phyloP scores from a whole-genome alignment of 129 eudicot species.

The Helichrysum umbraculigerum region DNA sequence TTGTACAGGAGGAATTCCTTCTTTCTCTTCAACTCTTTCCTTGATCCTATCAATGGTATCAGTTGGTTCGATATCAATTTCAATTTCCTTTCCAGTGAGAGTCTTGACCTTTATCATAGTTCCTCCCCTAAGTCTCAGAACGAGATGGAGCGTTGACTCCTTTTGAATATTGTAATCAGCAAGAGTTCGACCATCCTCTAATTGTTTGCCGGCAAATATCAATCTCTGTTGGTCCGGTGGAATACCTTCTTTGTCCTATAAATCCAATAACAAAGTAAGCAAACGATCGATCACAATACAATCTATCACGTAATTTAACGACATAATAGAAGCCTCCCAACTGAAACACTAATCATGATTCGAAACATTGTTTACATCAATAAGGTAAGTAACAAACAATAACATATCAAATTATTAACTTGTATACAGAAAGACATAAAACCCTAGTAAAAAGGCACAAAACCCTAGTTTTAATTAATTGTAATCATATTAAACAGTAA shows the following conservation, averaged over 20 bases:
- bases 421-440: too few relatives aligned
- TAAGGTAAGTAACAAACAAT: too few relatives aligned
- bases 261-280: slow-evolving; percentile 12
- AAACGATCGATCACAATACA: background rate
- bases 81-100: slow-evolving; percentile 34
- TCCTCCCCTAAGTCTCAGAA: slow-evolving; percentile 34
- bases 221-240: slow-evolving; percentile 34
- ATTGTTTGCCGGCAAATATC: slow-evolving; percentile 33
- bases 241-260: slow-evolving; percentile 31
- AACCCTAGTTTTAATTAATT: background rate
- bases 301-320: background rate
- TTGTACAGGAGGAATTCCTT: slow-evolving; percentile 28
- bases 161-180: slow-evolving; percentile 31
- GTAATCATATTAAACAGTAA: background rate
- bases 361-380: too few relatives aligned
- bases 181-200: slow-evolving; percentile 33
- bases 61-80: slow-evolving; percentile 33
- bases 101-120: slow-evolving; percentile 37
- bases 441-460: background rate
- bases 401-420: too few relatives aligned
- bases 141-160: slow-evolving; percentile 32
- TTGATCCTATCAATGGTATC: slow-evolving; percentile 31
- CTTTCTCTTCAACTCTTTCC: slow-evolving; percentile 34
- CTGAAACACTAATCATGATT: too few relatives aligned
- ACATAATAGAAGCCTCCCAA: background rate